These are phyloP conservation scores for Triangularia verruculosa DNA, from an alignment of 2,329 filamentous ascomycete species.

Conservation along the genomic window DNA sequence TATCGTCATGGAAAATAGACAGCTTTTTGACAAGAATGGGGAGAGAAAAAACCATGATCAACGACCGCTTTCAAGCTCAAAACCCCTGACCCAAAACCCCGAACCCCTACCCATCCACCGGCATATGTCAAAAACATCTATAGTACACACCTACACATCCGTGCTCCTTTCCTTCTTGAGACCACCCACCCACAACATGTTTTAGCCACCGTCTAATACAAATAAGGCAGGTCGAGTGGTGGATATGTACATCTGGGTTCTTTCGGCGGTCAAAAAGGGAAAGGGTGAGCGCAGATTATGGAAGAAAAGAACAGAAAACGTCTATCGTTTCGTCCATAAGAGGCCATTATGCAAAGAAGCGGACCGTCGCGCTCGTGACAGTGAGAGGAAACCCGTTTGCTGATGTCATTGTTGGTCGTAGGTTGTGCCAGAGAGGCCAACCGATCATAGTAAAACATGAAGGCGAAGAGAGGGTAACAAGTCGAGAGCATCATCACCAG, in stretches of 20 bases:
- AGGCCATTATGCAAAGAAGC: slow-evolving; percentile 22
- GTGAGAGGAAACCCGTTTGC: slow-evolving; percentile 6
- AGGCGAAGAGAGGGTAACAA: slow-evolving; percentile 4
- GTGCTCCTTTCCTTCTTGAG: neutral
- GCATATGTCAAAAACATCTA: neutral
- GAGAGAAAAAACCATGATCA: neutral
- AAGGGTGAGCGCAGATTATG: neutral
- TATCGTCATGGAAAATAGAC: neutral
- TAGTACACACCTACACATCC: neutral
- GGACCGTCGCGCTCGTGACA: slow-evolving; percentile 7
- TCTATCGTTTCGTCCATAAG: slow-evolving; percentile 19
- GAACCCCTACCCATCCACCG: neutral
- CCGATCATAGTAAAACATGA: slow-evolving; percentile 15
- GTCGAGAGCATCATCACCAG: neutral
- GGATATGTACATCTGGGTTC: slow-evolving; percentile 3
- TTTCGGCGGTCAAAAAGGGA: neutral
- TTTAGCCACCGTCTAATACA: neutral
- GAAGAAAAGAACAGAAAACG: slow-evolving; percentile 4
- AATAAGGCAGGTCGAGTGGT: neutral
- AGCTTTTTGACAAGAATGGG: neutral
- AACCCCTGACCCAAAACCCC: neutral
- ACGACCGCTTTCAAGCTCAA: neutral
- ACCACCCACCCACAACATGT: neutral
- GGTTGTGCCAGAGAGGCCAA: neutral
- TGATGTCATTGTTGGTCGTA: slow-evolving; percentile 7